Conservation (phyloP, 805 yeast genomes). For the Pichia exigua region DNA sequence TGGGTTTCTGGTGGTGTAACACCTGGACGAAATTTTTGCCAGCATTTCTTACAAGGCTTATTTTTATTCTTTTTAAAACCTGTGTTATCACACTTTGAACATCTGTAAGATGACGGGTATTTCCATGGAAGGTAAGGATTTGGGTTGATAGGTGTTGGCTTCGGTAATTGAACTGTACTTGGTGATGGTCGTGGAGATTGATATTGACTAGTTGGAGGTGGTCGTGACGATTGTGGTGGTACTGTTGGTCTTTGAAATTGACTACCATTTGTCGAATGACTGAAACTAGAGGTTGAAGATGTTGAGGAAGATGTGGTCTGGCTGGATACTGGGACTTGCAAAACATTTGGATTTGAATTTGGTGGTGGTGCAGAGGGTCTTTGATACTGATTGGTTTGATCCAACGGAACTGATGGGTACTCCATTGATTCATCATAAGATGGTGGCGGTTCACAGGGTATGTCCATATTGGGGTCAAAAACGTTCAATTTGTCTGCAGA, state of each 20-base stretch:
- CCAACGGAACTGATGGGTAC: slow-evolving; percentile 13
- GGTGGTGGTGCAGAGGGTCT: slow-evolving; percentile 5
- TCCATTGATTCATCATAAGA: slow-evolving; percentile 36
- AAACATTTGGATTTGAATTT: background rate
- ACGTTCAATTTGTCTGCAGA: slow-evolving; percentile 7
- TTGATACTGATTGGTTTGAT: background rate
- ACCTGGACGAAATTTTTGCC: slow-evolving; percentile 42
- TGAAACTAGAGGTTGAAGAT: background rate
- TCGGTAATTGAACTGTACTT: slow-evolving; percentile 1
- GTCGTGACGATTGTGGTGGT: background rate
- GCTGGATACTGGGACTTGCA: background rate
- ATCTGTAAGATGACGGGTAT: slow-evolving; percentile 54
- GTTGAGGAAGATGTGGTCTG: background rate
- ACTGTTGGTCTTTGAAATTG: background rate
- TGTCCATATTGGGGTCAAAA: slow-evolving; percentile 10
- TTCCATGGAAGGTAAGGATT: slow-evolving; percentile 50
- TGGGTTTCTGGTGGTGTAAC: slow-evolving; percentile 16
- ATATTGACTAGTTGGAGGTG: background rate
- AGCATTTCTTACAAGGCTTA: slow-evolving; percentile 62
- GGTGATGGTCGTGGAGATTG: background rate
- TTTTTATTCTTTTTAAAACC: slow-evolving; percentile 58
- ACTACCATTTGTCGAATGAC: background rate
- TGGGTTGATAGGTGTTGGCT: slow-evolving; percentile 19
- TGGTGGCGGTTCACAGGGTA: slow-evolving; percentile 33
- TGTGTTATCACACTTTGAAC: slow-evolving; percentile 67